Evolutionary conservation across 805 yeast species (phyloP).

Genomic region (Wickerhamiella azymoides): DNA sequence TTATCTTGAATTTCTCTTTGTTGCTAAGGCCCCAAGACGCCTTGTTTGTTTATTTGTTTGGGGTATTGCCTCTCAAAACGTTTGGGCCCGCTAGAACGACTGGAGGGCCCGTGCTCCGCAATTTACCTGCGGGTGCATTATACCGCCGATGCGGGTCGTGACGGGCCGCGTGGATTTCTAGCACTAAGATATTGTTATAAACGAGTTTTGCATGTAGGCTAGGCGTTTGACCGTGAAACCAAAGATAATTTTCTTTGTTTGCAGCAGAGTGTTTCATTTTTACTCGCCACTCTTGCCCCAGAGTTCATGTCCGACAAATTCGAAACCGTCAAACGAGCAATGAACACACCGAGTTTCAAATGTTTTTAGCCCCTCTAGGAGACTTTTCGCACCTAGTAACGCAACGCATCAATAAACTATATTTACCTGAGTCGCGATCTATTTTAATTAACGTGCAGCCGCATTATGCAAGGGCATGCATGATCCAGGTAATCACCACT

Average conservation of each 20-base stretch:
- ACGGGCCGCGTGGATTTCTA: too few species aligned
- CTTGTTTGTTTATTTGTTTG: too few species aligned
- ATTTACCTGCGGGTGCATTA: too few species aligned
- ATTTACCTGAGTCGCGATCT: conserved; percentile 5
- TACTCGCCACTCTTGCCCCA: neutral
- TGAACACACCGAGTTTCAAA: neutral
- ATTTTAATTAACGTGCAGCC: conserved; percentile 8
- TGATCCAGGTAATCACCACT: conserved; percentile 3
- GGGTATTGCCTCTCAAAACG: too few species aligned
- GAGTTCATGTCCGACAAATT: too few species aligned
- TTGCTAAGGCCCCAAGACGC: neutral
- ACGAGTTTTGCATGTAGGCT: too few species aligned
- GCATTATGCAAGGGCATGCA: conserved; percentile 1
- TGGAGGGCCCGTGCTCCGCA: too few species aligned
- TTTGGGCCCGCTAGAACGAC: too few species aligned
- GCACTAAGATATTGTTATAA: too few species aligned
- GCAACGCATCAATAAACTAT: neutral
- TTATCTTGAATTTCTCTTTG: neutral
- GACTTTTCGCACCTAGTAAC: neutral
- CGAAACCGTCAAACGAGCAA: neutral
- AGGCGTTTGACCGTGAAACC: neutral
- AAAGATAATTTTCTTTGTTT: too few species aligned
- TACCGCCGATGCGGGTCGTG: neutral
- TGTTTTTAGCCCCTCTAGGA: neutral
- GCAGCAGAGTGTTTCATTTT: neutral